Conservation (phyloP, 768 basidiomycete genomes). For the Pholiota molesta region DNA sequence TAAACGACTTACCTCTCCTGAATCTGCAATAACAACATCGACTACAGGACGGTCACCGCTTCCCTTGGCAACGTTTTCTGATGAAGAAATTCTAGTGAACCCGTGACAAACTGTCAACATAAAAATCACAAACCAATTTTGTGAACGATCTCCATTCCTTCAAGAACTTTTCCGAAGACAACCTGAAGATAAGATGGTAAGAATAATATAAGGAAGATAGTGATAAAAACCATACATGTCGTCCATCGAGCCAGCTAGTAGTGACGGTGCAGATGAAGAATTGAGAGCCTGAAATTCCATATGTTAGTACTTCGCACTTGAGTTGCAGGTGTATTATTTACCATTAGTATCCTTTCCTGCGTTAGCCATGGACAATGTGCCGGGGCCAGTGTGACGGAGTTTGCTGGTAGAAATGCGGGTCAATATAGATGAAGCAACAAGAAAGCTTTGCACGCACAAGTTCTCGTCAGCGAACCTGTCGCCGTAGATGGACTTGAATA, state of each 20-base stretch:
- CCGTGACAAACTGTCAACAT: neutral
- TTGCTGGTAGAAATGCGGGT: constrained; percentile 57
- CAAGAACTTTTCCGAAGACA: constrained; percentile 90
- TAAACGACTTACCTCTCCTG: constrained; percentile 73
- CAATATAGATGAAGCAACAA: neutral
- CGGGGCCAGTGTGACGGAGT: constrained; percentile 90
- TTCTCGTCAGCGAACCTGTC: constrained; percentile 94
- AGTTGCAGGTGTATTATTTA: constrained; percentile 30
- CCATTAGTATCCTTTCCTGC: constrained; percentile 93
- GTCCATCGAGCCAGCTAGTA: constrained; percentile 90
- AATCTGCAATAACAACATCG: constrained; percentile 80
- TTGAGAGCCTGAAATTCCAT: constrained; percentile 67
- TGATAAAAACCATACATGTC: constrained; percentile 59
- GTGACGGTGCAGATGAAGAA: constrained; percentile 92
- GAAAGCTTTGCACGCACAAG: constrained; percentile 56
- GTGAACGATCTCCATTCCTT: constrained; percentile 88
- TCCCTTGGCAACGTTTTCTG: constrained; percentile 78
- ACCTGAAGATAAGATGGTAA: constrained; percentile 48
- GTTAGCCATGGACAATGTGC: constrained; percentile 94
- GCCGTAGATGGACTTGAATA: constrained; percentile 81
- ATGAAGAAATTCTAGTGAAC: constrained; percentile 7
- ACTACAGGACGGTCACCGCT: constrained; percentile 71
- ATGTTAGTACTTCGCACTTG: constrained; percentile 9
- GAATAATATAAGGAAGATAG: neutral
- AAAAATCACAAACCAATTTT: constrained; percentile 60